phyloP scores from a whole-genome alignment of 768 basidiomycete species.

The Termitomyces sp. region DNA sequence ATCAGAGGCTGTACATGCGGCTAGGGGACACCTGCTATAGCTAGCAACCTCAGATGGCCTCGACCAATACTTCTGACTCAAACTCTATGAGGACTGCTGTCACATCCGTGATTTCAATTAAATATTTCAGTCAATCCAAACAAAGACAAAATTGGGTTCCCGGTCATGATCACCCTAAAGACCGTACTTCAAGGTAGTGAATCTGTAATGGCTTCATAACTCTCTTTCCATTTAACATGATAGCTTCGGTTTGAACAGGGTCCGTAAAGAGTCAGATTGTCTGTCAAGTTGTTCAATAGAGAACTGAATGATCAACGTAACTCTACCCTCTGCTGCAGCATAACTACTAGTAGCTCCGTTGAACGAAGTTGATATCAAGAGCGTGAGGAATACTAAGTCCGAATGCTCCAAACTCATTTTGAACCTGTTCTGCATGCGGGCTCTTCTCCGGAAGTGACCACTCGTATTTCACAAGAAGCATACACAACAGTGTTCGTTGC shows the following conservation, averaged over 20 bases:
- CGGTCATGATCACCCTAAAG: no score
- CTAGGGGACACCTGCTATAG: no score
- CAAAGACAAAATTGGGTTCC: no score
- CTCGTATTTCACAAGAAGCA: constrained; percentile 27
- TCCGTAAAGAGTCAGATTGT: neutral
- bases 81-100: no score
- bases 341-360: constrained; percentile 4
- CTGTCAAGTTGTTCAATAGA: neutral
- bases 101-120: no score
- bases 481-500: constrained; percentile 26
- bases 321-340: neutral
- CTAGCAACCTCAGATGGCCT: no score
- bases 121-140: no score
- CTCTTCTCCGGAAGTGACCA: constrained; percentile 25
- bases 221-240: neutral
- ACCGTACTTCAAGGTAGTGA: no score
- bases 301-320: neutral
- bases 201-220: no score
- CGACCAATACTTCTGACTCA: no score
- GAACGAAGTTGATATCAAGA: constrained; percentile 23
- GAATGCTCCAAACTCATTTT: constrained; percentile 30
- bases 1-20: no score
- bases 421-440: constrained; percentile 18
- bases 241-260: neutral
- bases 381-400: constrained; percentile 27